These are phyloP conservation scores for Pharnaceum exiguum DNA, from an alignment of 148 eudicot species.

Conservation along the genomic window DNA sequence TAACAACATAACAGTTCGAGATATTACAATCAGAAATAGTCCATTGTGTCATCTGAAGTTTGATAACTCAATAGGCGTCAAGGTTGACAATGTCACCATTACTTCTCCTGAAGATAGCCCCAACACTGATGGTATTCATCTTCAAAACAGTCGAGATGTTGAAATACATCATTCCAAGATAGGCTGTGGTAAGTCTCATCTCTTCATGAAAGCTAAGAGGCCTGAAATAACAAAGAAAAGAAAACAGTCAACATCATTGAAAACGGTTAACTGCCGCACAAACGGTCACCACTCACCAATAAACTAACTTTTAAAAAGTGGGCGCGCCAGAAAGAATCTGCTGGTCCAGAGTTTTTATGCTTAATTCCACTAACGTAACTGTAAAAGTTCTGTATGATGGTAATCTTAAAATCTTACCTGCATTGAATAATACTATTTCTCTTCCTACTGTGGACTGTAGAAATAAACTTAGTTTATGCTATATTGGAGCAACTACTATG, in stretches of 20 bases:
- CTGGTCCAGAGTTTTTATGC: slow-evolving; percentile 4
- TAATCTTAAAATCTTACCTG: no score
- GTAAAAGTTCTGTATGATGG: no score
- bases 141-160: slow-evolving; percentile 69
- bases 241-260: slow-evolving; percentile 13
- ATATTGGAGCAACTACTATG: no score
- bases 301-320: slow-evolving; percentile 36
- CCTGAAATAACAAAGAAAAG: neutral
- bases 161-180: slow-evolving; percentile 61
- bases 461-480: no score
- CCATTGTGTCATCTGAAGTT: slow-evolving; percentile 84
- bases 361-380: slow-evolving; percentile 22
- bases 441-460: neutral
- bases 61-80: slow-evolving; percentile 52
- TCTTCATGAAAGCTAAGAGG: neutral
- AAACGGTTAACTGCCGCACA: slow-evolving; percentile 25
- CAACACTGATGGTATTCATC: slow-evolving; percentile 87
- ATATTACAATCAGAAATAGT: slow-evolving; percentile 56
- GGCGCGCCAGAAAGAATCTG: slow-evolving; percentile 15
- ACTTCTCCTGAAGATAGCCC: slow-evolving; percentile 72
- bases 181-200: slow-evolving; percentile 45
- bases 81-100: slow-evolving; percentile 52
- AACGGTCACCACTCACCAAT: slow-evolving; percentile 25
- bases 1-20: slow-evolving; percentile 49
- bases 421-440: neutral